Conservation (phyloP, 2,329 filamentous ascomycete species). For the Leptographium galeiforme region DNA sequence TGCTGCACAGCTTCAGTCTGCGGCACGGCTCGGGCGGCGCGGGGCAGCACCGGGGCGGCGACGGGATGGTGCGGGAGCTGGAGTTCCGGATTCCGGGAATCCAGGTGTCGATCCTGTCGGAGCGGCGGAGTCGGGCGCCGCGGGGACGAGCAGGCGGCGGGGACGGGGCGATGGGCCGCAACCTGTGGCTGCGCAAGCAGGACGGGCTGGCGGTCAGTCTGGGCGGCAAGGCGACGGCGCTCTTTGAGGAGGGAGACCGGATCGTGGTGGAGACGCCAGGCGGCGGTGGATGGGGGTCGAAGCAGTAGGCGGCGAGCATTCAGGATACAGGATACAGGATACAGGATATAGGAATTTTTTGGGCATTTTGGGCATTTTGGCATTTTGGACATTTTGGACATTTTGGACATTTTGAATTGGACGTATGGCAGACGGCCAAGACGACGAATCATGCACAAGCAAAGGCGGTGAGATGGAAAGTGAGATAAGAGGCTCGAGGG, state of each 20-base stretch:
- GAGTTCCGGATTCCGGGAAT: constrained; percentile 17
- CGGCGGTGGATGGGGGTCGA: background rate
- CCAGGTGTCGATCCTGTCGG: constrained; percentile 21
- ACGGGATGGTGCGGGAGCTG: constrained; percentile 20
- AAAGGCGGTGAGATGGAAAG: too few species aligned
- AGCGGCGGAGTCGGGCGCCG: constrained; percentile 18
- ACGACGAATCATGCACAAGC: too few species aligned
- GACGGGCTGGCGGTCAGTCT: background rate
- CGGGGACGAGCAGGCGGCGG: constrained; percentile 21
- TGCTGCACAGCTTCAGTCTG: constrained; percentile 18
- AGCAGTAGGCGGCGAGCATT: background rate
- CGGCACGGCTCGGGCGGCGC: constrained; percentile 15
- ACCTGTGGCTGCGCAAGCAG: background rate
- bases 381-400: too few species aligned
- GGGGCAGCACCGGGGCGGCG: constrained; percentile 17
- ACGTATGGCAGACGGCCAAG: too few species aligned
- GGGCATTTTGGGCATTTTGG: too few species aligned
- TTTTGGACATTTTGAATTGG: too few species aligned
- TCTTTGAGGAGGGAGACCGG: background rate
- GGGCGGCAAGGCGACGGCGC: background rate
- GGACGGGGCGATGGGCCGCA: constrained; percentile 6
- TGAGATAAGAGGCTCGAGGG: too few species aligned
- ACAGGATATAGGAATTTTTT: too few species aligned
- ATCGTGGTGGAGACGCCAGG: background rate
- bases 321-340: too few species aligned